These are phyloP conservation scores for Mariannaea sp. DNA, from an alignment of 2,329 filamentous ascomycete genomes.

Conservation along the genomic window DNA sequence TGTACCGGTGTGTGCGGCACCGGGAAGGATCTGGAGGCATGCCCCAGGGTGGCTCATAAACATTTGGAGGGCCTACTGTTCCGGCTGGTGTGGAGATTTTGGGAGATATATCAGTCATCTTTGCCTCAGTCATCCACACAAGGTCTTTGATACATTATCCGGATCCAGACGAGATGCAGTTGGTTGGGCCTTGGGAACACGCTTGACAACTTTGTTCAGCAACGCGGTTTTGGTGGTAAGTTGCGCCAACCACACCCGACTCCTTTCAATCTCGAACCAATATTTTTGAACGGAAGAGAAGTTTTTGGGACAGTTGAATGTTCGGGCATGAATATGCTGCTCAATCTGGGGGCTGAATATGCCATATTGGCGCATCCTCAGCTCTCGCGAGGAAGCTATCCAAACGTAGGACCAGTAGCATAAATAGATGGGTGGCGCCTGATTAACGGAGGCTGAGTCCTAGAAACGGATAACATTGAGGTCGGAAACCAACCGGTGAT, in stretches of 20 bases:
- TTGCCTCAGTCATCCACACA: conserved; percentile 13
- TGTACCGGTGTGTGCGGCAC: conserved; percentile 9
- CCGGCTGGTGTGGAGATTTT: not conserved
- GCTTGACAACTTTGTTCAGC: conserved; percentile 24
- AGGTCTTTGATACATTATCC: conserved; percentile 10
- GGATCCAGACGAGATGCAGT: conserved; percentile 2
- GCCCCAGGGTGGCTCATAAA: conserved; percentile 5
- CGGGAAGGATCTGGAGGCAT: conserved; percentile 14
- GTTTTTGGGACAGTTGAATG: not conserved
- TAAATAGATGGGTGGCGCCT: not conserved
- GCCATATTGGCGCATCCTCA: conserved; percentile 3
- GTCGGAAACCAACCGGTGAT: not conserved
- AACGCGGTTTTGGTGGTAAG: not conserved
- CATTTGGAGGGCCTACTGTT: not conserved
- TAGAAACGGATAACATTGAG: not conserved
- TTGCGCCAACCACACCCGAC: not conserved
- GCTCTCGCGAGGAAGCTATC: not conserved
- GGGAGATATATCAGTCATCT: not conserved
- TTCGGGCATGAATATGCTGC: not conserved
- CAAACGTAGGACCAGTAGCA: not conserved
- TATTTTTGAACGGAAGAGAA: not conserved
- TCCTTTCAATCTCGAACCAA: not conserved
- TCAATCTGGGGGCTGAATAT: not conserved
- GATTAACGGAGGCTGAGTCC: not conserved
- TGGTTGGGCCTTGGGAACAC: conserved; percentile 1